A percentile compares a stretch with the other conserved stretches of the same genome.
These are phyloP conservation scores for Aspergillus affinis DNA, from an alignment of 495 filamentous ascomycete genomes.

Conservation along the genomic window DNA sequence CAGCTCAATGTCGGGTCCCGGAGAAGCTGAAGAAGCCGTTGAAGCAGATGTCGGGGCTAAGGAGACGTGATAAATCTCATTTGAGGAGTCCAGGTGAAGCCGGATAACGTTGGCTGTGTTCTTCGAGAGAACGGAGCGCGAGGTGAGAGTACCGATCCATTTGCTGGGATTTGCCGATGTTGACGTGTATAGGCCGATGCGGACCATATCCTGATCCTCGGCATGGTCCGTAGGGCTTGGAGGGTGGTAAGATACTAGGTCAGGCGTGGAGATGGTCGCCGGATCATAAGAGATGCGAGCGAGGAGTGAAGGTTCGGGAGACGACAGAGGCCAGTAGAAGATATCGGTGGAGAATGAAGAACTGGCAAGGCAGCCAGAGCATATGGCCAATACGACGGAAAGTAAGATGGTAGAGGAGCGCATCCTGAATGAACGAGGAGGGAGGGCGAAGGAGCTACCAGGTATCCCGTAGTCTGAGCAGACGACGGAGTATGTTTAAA, in stretches of 20 bases:
- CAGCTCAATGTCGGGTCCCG: conserved; percentile 28
- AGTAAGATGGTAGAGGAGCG: conserved; percentile 21
- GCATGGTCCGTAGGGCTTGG: conserved; percentile 18
- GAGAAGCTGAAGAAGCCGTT: conserved; percentile 5
- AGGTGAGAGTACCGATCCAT: conserved; percentile 43
- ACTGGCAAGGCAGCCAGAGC: conserved; percentile 19
- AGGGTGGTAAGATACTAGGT: conserved; percentile 37
- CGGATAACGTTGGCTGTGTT: conserved; percentile 26
- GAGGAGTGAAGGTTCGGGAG: conserved; percentile 37
- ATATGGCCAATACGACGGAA: conserved; percentile 3
- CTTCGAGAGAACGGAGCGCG: conserved; percentile 28
- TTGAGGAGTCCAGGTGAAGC: conserved; percentile 36
- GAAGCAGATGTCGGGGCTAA: conserved; percentile 15
- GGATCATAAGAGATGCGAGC: conserved; percentile 43
- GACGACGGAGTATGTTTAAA: no score
- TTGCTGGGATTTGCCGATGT: conserved; percentile 30
- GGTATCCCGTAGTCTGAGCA: no score
- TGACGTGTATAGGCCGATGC: conserved; percentile 38
- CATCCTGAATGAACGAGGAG: conserved; percentile 23
- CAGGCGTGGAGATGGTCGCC: conserved; percentile 25
- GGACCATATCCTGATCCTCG: conserved; percentile 27
- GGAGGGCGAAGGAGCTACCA: not conserved
- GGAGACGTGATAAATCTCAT: conserved; percentile 41
- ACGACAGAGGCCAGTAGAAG: conserved; percentile 40
- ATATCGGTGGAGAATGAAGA: conserved; percentile 33